Percentiles rank a stretch among this genome's conserved stretches.
phyloP scores from a whole-genome alignment of 768 basidiomycete species.

The Lentinula boryana region DNA sequence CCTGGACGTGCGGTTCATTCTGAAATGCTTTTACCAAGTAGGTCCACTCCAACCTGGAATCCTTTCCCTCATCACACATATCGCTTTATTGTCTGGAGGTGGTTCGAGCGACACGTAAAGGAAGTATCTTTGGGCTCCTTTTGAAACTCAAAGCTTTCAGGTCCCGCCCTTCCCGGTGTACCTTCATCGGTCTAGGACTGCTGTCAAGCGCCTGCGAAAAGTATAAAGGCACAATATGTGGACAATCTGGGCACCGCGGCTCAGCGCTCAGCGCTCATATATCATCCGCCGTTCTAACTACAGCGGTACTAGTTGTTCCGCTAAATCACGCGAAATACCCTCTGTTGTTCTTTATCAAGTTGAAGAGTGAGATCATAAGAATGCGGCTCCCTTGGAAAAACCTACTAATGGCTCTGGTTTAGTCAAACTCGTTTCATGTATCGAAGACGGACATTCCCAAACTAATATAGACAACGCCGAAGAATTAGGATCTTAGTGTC shows the following conservation, averaged over 20 bases:
- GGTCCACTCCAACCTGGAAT: not conserved
- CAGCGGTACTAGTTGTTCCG: not conserved
- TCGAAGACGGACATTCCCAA: not conserved
- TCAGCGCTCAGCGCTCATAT: too few species aligned
- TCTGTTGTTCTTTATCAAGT: too few species aligned
- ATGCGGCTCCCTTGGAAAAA: too few species aligned
- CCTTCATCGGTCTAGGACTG: not conserved
- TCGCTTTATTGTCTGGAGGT: not conserved
- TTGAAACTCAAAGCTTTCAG: too few species aligned
- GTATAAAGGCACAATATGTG: not conserved
- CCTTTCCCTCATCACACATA: not conserved
- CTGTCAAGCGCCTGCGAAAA: not conserved
- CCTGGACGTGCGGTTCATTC: not conserved
- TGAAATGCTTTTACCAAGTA: not conserved
- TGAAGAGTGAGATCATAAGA: not conserved
- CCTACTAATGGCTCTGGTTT: not conserved
- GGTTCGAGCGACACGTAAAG: not conserved
- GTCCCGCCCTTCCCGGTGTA: not conserved
- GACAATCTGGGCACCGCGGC: not conserved
- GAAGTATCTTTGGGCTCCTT: too few species aligned
- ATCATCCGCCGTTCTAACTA: too few species aligned
- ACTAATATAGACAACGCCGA: not conserved
- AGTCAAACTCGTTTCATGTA: not conserved
- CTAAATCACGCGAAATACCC: not conserved
- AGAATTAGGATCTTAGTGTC: not conserved